A percentile compares a stretch with the other conserved stretches of the same genome.
These are phyloP conservation scores for Pichia cephalocereana DNA, from an alignment of 805 yeast species.

Conservation along the genomic window DNA sequence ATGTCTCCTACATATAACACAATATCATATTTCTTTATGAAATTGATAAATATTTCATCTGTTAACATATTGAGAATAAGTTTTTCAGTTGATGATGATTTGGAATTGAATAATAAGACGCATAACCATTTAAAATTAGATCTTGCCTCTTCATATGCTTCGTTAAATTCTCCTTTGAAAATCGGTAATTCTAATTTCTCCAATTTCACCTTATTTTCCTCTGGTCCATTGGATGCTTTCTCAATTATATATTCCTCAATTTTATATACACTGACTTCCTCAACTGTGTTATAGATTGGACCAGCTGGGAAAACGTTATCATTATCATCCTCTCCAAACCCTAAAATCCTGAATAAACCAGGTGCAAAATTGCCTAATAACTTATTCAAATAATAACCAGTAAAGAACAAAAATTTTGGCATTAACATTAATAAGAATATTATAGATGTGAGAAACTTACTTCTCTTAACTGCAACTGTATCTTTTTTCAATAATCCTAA, in stretches of 20 bases:
- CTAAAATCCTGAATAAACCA: conserved; percentile 20
- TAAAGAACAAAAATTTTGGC: conserved; percentile 35
- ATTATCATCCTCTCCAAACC: conserved; percentile 15
- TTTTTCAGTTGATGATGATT: conserved; percentile 27
- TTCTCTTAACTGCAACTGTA: not conserved
- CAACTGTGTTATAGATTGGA: conserved; percentile 18
- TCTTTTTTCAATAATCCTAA: conserved; percentile 18
- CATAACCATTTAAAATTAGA: conserved; percentile 41
- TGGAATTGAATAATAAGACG: conserved; percentile 42
- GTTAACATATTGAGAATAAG: conserved; percentile 24
- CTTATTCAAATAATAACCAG: conserved; percentile 31
- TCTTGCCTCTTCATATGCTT: conserved; percentile 31
- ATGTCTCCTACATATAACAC: conserved; percentile 58
- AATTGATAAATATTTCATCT: conserved; percentile 31
- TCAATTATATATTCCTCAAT: conserved; percentile 13
- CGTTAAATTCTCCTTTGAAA: conserved; percentile 31
- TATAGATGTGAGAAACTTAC: conserved; percentile 27
- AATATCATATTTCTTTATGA: conserved; percentile 33
- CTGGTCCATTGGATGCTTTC: conserved; percentile 12
- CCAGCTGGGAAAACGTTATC: conserved; percentile 25
- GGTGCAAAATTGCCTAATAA: conserved; percentile 30
- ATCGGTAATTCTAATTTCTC: conserved; percentile 18
- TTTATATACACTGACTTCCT: conserved; percentile 12
- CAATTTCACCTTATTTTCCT: not conserved
- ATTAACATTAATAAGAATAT: conserved; percentile 44